A percentile compares a stretch with the other conserved stretches of the same genome.
phyloP scores from a whole-genome alignment of 257 asterid species.

The Przewalskia tangutica region DNA sequence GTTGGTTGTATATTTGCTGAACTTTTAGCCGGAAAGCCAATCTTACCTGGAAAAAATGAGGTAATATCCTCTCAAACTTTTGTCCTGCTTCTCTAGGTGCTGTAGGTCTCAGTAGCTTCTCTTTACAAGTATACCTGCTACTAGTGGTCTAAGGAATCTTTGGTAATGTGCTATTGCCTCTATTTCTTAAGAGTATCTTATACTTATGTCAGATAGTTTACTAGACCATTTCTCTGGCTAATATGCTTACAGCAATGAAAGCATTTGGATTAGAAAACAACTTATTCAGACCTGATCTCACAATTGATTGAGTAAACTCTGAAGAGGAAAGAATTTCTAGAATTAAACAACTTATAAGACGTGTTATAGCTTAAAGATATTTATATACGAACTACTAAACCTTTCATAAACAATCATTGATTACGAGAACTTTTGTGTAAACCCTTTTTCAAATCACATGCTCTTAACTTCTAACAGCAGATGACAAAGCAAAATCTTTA shows the following conservation, averaged over 20 bases:
- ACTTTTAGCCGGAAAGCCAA: constrained; percentile 78
- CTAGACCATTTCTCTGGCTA: background rate
- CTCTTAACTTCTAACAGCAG: no score
- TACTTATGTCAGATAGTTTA: background rate
- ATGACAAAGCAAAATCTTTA: no score
- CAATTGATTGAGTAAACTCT: background rate
- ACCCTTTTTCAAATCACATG: no score
- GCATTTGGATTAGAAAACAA: background rate
- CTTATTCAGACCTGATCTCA: background rate
- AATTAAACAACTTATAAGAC: no score
- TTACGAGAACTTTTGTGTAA: no score
- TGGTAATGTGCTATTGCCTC: background rate
- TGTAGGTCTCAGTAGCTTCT: background rate
- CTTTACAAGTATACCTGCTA: background rate
- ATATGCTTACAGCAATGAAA: background rate
- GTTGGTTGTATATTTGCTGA: constrained; percentile 98
- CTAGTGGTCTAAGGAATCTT: background rate
- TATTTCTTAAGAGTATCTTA: background rate
- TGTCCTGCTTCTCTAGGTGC: background rate
- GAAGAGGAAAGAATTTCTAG: background rate
- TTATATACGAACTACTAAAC: no score
- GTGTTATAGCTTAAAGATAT: no score
- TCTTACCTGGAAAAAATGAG: constrained; percentile 83
- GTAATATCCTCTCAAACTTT: constrained; percentile 16
- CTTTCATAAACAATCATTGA: no score